Evolutionary conservation across 2,329 filamentous ascomycete genomes (phyloP).

Genomic region (Juglanconis oblonga): DNA sequence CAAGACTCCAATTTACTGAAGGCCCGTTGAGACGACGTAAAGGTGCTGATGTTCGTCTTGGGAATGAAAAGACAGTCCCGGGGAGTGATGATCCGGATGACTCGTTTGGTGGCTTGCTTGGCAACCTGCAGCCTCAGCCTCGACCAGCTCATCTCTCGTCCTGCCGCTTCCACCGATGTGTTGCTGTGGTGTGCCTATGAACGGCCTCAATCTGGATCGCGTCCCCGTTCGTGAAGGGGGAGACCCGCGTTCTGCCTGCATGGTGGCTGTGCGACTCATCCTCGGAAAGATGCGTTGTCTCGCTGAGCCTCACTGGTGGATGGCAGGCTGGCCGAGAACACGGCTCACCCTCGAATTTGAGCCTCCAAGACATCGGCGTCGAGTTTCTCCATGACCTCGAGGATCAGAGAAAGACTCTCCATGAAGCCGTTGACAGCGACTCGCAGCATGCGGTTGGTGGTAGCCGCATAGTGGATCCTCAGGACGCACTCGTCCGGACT

Average conservation of each 20-base stretch:
- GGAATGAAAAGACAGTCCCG: too few relatives aligned
- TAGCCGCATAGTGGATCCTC: constrained; percentile 75
- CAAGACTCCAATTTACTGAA: not conserved
- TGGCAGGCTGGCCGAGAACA: not conserved
- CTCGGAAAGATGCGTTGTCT: not conserved
- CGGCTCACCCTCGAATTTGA: constrained; percentile 6
- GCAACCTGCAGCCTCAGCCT: not conserved
- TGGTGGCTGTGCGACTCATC: not conserved
- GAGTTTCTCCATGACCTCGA: constrained; percentile 87
- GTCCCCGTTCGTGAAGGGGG: not conserved
- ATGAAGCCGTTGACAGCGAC: constrained; percentile 97
- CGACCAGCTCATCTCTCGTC: not conserved
- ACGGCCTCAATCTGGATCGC: not conserved
- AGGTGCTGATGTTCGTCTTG: too few relatives aligned
- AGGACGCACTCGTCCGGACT: constrained; percentile 47
- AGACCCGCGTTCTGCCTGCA: not conserved
- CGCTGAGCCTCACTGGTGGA: not conserved
- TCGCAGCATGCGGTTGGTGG: constrained; percentile 93
- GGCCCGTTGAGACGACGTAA: not conserved
- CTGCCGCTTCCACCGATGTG: not conserved
- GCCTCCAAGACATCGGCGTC: constrained; percentile 74
- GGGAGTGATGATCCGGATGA: not conserved
- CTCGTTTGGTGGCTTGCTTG: not conserved
- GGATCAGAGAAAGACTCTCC: constrained; percentile 78
- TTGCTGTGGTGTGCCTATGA: not conserved